These are phyloP conservation scores for Blastocystis sp. DNA, from an alignment of 352 stramenopile genomes.

Conservation along the genomic window DNA sequence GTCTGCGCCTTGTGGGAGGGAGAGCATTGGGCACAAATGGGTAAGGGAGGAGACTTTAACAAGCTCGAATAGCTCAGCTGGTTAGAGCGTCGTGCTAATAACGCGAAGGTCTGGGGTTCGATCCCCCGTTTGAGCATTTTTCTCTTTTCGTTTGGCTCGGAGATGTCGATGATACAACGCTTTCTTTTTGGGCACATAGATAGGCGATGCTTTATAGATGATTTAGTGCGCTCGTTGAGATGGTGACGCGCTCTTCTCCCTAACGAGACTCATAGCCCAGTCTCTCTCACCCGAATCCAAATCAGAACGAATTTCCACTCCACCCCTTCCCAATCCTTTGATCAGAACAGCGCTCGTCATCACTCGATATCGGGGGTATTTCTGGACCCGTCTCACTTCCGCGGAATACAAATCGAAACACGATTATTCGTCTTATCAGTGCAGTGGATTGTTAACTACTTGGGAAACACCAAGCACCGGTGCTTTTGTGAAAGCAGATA, in stretches of 20 bases:
- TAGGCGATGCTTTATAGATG: too few species aligned
- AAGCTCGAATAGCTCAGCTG: slow-evolving; percentile 71
- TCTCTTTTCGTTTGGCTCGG: slow-evolving; percentile 40
- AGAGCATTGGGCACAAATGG: not conserved
- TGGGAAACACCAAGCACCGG: too few species aligned
- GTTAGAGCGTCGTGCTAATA: slow-evolving; percentile 74
- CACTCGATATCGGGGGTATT: not conserved
- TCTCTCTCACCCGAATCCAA: too few species aligned
- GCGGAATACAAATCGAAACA: not conserved
- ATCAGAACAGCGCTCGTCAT: not conserved
- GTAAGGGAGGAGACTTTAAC: not conserved
- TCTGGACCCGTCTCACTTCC: not conserved
- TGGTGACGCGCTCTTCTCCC: too few species aligned
- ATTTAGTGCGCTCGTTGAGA: too few species aligned
- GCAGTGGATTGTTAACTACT: too few species aligned
- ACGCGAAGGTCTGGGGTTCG: slow-evolving; percentile 71
- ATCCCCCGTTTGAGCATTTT: slow-evolving; percentile 73
- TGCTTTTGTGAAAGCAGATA: not conserved
- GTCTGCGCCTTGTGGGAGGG: not conserved
- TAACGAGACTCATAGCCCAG: too few species aligned
- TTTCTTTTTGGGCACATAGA: slow-evolving; percentile 62
- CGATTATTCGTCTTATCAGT: not conserved
- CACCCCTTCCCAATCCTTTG: too few species aligned
- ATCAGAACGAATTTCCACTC: too few species aligned
- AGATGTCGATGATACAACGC: not conserved